phyloP scores from a whole-genome alignment of 345 rosid genomes.

The Rhodamnia argentea region DNA sequence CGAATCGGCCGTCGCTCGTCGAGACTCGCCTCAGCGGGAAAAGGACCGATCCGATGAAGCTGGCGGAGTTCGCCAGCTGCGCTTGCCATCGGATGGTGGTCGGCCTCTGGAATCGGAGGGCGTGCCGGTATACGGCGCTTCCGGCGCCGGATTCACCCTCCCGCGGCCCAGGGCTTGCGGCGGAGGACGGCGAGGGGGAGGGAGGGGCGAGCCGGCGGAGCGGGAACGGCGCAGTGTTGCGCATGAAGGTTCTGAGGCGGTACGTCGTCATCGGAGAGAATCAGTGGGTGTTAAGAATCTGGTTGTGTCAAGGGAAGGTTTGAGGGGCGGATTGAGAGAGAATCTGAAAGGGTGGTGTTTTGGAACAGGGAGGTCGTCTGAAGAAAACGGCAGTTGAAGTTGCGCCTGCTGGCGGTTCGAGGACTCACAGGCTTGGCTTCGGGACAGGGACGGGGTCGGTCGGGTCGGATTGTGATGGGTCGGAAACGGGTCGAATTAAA shows the following conservation, averaged over 20 bases:
- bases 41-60: conserved; percentile 48
- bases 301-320: not conserved
- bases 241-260: conserved; percentile 11
- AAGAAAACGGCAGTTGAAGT: not conserved
- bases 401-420: not conserved
- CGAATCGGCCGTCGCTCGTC: conserved; percentile 9
- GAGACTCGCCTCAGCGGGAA: conserved; percentile 11
- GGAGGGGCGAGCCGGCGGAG: conserved; percentile 1
- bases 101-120: conserved; percentile 54
- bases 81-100: conserved; percentile 15
- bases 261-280: conserved; percentile 23
- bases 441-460: not conserved
- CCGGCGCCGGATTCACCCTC: conserved; percentile 21
- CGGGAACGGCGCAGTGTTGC: conserved; percentile 16
- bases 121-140: conserved; percentile 32
- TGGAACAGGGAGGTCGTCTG: not conserved
- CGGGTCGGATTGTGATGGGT: not conserved
- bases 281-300: not conserved
- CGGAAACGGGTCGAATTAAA: not conserved
- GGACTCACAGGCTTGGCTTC: not conserved
- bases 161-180: conserved; percentile 10
- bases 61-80: conserved; percentile 29
- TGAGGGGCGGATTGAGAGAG: not conserved
- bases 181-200: conserved; percentile 2
- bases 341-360: not conserved